Conservation (phyloP, 1,139 yeast genomes). For the Pichia cactophila region DNA sequence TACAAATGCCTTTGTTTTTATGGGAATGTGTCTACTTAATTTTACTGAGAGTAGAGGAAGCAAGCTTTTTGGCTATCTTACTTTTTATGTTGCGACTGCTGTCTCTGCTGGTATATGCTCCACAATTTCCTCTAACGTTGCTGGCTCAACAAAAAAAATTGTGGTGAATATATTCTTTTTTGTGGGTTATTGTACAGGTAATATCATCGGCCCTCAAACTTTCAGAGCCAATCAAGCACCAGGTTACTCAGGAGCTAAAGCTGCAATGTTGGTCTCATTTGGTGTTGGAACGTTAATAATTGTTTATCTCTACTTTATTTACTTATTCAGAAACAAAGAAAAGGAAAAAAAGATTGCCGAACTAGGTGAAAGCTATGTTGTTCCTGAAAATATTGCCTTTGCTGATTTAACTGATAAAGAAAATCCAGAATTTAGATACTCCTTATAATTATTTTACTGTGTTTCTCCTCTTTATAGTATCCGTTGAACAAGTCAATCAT, state of each 20-base stretch:
- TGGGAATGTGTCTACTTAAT: conserved; percentile 5
- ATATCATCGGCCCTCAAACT: conserved; percentile 49
- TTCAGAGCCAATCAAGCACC: conserved; percentile 38
- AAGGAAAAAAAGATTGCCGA: conserved; percentile 25
- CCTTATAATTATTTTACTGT: neutral
- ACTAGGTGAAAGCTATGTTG: conserved; percentile 23
- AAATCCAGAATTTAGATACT: conserved; percentile 40
- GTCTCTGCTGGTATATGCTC: conserved; percentile 28
- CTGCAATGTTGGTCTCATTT: conserved; percentile 38
- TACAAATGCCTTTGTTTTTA: conserved; percentile 5
- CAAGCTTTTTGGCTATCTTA: conserved; percentile 36
- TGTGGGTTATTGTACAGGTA: conserved; percentile 53
- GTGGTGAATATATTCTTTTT: conserved; percentile 50
- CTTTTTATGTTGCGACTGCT: conserved; percentile 26
- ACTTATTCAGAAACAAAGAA: conserved; percentile 26
- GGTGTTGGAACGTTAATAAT: conserved; percentile 24
- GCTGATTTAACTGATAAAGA: conserved; percentile 45
- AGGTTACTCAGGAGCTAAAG: conserved; percentile 22
- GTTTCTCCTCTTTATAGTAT: neutral
- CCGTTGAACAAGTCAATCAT: too few relatives aligned
- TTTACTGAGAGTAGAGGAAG: conserved; percentile 22
- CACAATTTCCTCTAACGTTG: conserved; percentile 40
- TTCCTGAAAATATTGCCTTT: conserved; percentile 37
- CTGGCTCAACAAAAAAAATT: conserved; percentile 38
- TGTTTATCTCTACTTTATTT: conserved; percentile 27